These are phyloP conservation scores for Penicillium maclennaniae DNA, from an alignment of 495 filamentous ascomycete genomes.

Conservation along the genomic window DNA sequence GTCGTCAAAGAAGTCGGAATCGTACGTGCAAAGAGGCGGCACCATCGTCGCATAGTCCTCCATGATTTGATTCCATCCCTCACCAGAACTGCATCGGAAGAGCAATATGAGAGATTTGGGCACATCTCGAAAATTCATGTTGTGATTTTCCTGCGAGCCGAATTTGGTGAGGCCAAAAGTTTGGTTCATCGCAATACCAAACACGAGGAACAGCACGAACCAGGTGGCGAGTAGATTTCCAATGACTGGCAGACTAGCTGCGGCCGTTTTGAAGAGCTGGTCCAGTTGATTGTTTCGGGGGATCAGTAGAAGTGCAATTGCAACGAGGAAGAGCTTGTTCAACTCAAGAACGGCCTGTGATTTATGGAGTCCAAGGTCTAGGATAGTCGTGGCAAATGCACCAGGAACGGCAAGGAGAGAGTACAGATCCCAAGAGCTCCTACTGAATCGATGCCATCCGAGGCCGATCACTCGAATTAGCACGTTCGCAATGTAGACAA, in stretches of 20 bases:
- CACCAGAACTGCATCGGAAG: slow-evolving; percentile 87
- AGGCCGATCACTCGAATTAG: slow-evolving; percentile 80
- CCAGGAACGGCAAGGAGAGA: slow-evolving; percentile 83
- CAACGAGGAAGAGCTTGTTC: slow-evolving; percentile 91
- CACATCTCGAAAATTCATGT: slow-evolving; percentile 90
- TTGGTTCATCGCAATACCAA: slow-evolving; percentile 93
- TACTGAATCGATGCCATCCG: slow-evolving; percentile 87
- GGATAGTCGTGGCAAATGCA: slow-evolving; percentile 69
- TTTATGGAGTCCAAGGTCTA: slow-evolving; percentile 52
- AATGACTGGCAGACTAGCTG: slow-evolving; percentile 88
- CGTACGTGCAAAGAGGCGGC: slow-evolving; percentile 70
- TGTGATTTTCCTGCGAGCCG: slow-evolving; percentile 63
- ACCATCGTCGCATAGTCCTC: slow-evolving; percentile 83
- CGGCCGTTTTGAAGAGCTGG: slow-evolving; percentile 98
- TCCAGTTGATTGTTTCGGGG: slow-evolving; percentile 96
- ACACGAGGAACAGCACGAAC: slow-evolving; percentile 94
- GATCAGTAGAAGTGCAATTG: slow-evolving; percentile 86
- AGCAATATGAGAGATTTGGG: slow-evolving; percentile 91
- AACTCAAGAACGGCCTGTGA: slow-evolving; percentile 66
- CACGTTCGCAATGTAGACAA: slow-evolving; percentile 83
- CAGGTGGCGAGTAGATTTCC: slow-evolving; percentile 92
- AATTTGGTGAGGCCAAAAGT: slow-evolving; percentile 95
- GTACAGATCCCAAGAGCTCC: slow-evolving; percentile 94
- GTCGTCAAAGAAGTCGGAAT: slow-evolving; percentile 66
- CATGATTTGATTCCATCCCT: slow-evolving; percentile 97